These are phyloP conservation scores for Schrenkiella parvula DNA, from an alignment of 345 rosid species.

Conservation along the genomic window DNA sequence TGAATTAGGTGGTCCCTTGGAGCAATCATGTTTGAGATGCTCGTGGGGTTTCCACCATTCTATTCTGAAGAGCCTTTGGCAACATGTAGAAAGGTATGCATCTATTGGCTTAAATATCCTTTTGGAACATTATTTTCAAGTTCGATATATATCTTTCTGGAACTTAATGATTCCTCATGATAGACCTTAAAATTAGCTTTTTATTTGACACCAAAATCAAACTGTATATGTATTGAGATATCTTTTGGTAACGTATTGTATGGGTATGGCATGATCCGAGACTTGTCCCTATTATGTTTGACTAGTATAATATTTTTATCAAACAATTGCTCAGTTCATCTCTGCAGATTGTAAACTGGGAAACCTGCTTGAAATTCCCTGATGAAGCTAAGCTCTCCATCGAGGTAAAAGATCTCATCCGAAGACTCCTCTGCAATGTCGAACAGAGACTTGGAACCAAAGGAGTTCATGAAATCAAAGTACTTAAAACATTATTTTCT, in stretches of 20 bases:
- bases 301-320: conserved; percentile 28
- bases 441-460: conserved; percentile 65
- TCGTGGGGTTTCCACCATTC: conserved; percentile 50
- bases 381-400: conserved; percentile 56
- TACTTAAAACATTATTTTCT: conserved; percentile 25
- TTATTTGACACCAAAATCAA: background rate
- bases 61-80: conserved; percentile 45
- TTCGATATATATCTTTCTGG: background rate
- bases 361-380: conserved; percentile 59
- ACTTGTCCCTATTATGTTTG: background rate
- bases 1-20: conserved; percentile 48
- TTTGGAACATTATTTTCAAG: background rate
- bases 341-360: conserved; percentile 69
- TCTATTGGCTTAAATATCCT: conserved; percentile 17
- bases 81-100: conserved; percentile 46
- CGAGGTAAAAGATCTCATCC: conserved; percentile 60
- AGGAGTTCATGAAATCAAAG: conserved; percentile 63
- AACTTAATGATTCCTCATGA: conserved; percentile 1
- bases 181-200: background rate
- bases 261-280: conserved; percentile 10
- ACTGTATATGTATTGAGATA: background rate
- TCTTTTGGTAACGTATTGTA: background rate
- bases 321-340: conserved; percentile 34
- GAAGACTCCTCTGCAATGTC: conserved; percentile 59
- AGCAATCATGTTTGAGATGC: conserved; percentile 52